Base-by-base conservation (phyloP, 1,284 basidiomycete species). In the Stygiomarasmius scandens region DNA sequence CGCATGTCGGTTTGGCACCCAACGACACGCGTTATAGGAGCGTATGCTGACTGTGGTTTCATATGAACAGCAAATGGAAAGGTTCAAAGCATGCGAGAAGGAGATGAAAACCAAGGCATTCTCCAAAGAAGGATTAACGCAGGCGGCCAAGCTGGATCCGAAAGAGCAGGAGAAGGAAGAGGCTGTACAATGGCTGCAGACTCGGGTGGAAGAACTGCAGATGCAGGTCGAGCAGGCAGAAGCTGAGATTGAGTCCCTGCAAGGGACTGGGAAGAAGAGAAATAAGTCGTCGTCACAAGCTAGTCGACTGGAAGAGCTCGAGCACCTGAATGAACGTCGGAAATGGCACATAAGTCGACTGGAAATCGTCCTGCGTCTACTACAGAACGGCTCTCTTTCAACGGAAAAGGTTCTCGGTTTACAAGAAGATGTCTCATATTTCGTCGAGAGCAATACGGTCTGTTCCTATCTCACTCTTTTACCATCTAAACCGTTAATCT, bases 81-180 rank as follows among this genome's bases (percentile, higher is more conserved):
- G 94, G 70, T 99, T 99, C 86, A 99, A 99, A 71, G 96, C 96
- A 23, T 94, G 95, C 75, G 97, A 99, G 79, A 99, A 99, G 80
- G 97, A 99, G 77, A 98, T 99, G 95, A 99, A 99, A 85, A 99
- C 97, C 61, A 99, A 99, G 74, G 97, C 97, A 0, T 99, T 99
- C 77, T 98, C 96, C 29, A 99, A 99, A 75, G 97, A 98, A 74
- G 97, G 97, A 36, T 84, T 99, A 34, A 98, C 92, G 62, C 94
- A 96, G 56, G 95, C 95, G 3, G 86, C 94, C 47, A 93, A 93
- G 68, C 87, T 99, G 27, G 97, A 99, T 72, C 97, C 97, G 51
- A 95, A 93, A 71, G 95, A 97, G 61, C 94, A 96, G 77, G 95
- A 96, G 75, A 98, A 98, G 76, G 83, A 92, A 62, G 96, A 98